Base-by-base conservation (phyloP, 106 monocot species). In the Allium fistulosum region DNA sequence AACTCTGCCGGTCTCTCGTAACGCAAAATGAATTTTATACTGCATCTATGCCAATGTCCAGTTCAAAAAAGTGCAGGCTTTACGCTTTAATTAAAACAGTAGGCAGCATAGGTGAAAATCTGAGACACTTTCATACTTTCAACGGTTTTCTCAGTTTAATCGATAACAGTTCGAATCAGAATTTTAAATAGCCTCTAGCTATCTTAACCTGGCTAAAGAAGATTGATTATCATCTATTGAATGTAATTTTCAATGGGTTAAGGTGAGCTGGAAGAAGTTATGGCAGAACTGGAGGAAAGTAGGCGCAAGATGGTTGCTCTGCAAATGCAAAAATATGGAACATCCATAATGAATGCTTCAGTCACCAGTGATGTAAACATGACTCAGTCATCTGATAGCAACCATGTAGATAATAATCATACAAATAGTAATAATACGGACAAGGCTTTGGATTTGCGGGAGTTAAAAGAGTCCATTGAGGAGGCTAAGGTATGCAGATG, bases 261-360 rank as follows among this genome's bases (percentile, higher is more conserved):
- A 99, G 97, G 80, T 70, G 87, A 88, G 72, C 68, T 99, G 68
- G 97, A 99, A 69, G 97, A 92, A 84, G 83, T 59, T 71, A 90
- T 92, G 84, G 84, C 87, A 28, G 97, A 99, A 65, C 92, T 99
- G 62, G 97, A 99, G 77, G 97, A 99, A 82, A 99, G 82, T 73
- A 75, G 89, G 28, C 82, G 97, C 45, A 99, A 92, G 79, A 74
- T 99, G 75, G 82, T 84, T 76, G 75, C 80, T 75, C 75, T 99
- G 45, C 89, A 99, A 79, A 80, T 92, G 84, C 88, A 92, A 56
- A 92, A 79, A 72, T 78, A 84, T 72, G 89, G 92, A 49, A 17
- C 80, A 57, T 73, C 84, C 66, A 57, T 68, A 8, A 62, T 90
- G 70, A 69, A 75, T 69, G 51, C 76, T 62, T 72, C 91, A 59